Evolutionary conservation across 2,329 filamentous ascomycete species (phyloP).

Genomic region (Pyricularia grisea): DNA sequence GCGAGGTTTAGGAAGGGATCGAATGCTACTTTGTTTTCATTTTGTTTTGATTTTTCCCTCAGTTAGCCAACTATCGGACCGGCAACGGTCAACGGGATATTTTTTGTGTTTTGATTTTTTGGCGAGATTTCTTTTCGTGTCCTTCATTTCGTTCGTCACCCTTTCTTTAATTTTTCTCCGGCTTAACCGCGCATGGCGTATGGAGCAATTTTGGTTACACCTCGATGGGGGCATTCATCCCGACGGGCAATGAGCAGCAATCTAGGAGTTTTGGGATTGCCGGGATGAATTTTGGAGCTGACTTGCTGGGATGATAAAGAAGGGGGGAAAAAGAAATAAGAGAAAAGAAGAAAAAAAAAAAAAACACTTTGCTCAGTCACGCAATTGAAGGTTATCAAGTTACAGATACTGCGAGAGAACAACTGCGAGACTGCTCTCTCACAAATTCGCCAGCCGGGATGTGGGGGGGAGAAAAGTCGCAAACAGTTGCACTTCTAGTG

Average conservation of each 20-base stretch:
- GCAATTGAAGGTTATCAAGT: background rate
- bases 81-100: background rate
- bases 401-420: background rate
- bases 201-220: background rate
- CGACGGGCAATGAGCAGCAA: background rate
- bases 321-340: background rate
- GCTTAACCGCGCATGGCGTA: background rate
- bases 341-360: background rate
- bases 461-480: background rate
- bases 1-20: background rate
- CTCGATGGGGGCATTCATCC: background rate
- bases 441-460: background rate
- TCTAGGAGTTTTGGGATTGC: background rate
- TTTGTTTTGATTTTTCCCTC: background rate
- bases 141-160: background rate
- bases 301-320: too few species aligned
- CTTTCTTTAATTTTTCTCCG: background rate
- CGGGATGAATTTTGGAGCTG: background rate
- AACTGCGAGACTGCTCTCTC: background rate
- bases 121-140: background rate
- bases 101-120: too few species aligned
- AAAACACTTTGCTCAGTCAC: background rate
- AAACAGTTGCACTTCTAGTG: background rate
- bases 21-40: background rate
- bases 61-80: background rate